Evolutionary conservation across 495 filamentous ascomycete genomes (phyloP), one percentile per base, ranked within the genome.

Genomic region (Xanthoparmelia taractica): DNA sequence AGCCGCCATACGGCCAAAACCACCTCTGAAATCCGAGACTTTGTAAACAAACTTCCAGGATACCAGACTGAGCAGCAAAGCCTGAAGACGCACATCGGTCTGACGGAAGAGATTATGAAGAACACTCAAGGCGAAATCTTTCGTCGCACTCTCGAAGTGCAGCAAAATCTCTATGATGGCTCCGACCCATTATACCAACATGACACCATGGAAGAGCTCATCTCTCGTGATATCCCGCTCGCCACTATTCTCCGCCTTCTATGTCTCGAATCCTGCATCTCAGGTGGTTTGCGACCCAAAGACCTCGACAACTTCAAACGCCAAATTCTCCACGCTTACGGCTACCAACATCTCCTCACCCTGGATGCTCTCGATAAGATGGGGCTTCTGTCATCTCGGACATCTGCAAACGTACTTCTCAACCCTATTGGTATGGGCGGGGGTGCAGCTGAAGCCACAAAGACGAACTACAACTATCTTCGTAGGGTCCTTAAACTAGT

Each of bases 41-140:
- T 97, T 70, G 93, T 99, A 23, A 85, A 85, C 65, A 94, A 93
- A 68, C 79, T 99, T 33, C 92, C 92, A 2, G 86, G 88, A 25
- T 96, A 95, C 66, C 95, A 97, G 73, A 85, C 90, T 15, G 95
- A 99, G 73, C 91, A 97, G 66, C 89, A 93, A 72, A 92, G 89
- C 67, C 75, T 97, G 47, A 91, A 93, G 62, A 82, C 93, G 0
- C 95, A 99, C 75, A 96, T 92, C 6, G 87, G 86, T 29, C 81
- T 99, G 43, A 90, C 91, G 2, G 93, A 97, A 74, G 95, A 97
- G 65, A 96, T 97, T 61, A 88, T 94, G 82, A 91, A 92, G 69
- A 81, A 90, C 66, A 99, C 95, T 2, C 81, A 87, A 37, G 85
- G 89, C 17, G 93, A 97, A 65, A 83, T 86, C 61, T 99, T 97